Evolutionary conservation across 352 stramenopile genomes (phyloP).

Genomic region (Phytophthora pisi): DNA sequence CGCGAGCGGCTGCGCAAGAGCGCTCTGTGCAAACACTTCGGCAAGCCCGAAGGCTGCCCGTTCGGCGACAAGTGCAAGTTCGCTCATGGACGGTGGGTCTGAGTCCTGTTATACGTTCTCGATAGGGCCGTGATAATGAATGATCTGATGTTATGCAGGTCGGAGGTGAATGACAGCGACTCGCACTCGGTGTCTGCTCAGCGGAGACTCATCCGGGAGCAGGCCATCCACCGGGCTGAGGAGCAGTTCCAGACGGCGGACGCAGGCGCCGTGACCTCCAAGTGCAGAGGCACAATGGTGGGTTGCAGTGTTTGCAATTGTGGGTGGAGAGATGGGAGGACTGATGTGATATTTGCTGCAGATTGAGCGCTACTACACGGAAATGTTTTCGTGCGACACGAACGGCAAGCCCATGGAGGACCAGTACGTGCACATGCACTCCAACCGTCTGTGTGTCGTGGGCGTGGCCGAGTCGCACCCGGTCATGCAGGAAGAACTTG

Average conservation of each 20-base stretch:
- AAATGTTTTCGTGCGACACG: slow-evolving; percentile 83
- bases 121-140: neutral
- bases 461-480: slow-evolving; percentile 72
- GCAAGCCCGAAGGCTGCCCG: slow-evolving; percentile 82
- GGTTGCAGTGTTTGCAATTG: slow-evolving; percentile 2
- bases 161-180: slow-evolving; percentile 62
- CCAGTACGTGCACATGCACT: slow-evolving; percentile 91
- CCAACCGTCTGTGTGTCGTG: slow-evolving; percentile 86
- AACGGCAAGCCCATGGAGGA: slow-evolving; percentile 74
- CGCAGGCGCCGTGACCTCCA: slow-evolving; percentile 37
- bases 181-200: slow-evolving; percentile 71
- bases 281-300: slow-evolving; percentile 79
- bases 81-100: slow-evolving; percentile 64
- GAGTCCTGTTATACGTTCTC: neutral
- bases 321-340: neutral
- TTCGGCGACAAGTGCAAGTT: slow-evolving; percentile 83
- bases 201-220: slow-evolving; percentile 81
- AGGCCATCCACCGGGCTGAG: slow-evolving; percentile 63
- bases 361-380: slow-evolving; percentile 89
- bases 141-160: slow-evolving; percentile 25
- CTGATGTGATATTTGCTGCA: slow-evolving; percentile 16
- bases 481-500: slow-evolving; percentile 68
- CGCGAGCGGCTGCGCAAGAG: slow-evolving; percentile 77
- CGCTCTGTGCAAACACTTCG: slow-evolving; percentile 86
- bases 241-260: slow-evolving; percentile 65